phyloP scores from a whole-genome alignment of 75 land plant genomes.

The Picea sitchensis region DNA sequence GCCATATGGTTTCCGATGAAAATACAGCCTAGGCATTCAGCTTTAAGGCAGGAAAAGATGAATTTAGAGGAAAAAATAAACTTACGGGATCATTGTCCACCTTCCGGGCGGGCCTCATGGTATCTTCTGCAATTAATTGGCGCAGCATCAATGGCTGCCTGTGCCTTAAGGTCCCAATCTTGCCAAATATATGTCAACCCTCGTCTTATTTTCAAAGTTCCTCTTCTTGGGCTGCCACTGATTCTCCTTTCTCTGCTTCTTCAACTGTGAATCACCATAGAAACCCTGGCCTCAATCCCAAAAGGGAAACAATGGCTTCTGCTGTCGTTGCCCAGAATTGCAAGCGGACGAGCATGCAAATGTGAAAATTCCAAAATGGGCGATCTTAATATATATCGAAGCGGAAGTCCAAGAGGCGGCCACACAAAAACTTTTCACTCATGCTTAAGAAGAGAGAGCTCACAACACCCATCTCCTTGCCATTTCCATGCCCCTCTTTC shows the following conservation, averaged over 20 bases:
- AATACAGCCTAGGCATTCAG: too few species aligned
- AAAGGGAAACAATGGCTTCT: neutral
- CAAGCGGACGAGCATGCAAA: neutral
- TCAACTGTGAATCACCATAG: neutral
- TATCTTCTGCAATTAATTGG: conserved; percentile 4
- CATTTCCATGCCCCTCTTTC: too few species aligned
- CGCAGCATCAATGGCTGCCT: conserved; percentile 14
- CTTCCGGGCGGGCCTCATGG: conserved; percentile 8
- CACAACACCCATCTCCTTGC: too few species aligned
- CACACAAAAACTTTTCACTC: too few species aligned
- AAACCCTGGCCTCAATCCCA: neutral
- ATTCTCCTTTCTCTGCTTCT: neutral
- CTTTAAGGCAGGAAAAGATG: neutral
- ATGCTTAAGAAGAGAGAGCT: too few species aligned
- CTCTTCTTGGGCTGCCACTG: neutral
- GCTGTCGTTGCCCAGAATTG: neutral
- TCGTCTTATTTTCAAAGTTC: too few species aligned
- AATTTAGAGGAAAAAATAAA: neutral
- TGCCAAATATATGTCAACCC: neutral
- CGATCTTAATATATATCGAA: too few species aligned
- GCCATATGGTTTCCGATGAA: too few species aligned
- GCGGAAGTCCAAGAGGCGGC: too few species aligned
- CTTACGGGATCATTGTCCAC: conserved; percentile 7
- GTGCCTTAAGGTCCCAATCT: conserved; percentile 11
- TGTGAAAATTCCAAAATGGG: too few species aligned